phyloP scores from a whole-genome alignment of 1,284 basidiomycete genomes.

The Malassezia obtusa region DNA sequence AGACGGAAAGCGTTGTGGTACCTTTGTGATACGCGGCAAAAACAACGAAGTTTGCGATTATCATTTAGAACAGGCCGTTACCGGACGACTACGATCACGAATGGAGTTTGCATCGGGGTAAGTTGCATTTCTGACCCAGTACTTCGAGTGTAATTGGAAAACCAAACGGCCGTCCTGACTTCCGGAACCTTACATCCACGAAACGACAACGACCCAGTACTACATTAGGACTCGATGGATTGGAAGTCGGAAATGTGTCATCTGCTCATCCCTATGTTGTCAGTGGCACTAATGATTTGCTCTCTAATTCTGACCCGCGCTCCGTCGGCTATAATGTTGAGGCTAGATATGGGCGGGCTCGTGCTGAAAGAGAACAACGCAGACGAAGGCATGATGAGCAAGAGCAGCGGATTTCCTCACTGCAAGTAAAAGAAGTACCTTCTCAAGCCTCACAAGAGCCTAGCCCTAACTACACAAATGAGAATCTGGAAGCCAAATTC shows the following conservation, averaged over 20 bases:
- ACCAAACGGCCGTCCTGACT: not conserved
- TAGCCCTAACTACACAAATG: too few species aligned
- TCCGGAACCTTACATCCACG: not conserved
- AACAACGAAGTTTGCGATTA: slow-evolving; percentile 9
- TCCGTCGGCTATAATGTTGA: slow-evolving; percentile 3
- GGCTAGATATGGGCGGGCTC: slow-evolving; percentile 1
- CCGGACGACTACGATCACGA: slow-evolving; percentile 3
- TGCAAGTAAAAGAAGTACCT: too few species aligned
- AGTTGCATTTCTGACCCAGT: not conserved
- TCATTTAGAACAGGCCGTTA: slow-evolving; percentile 10
- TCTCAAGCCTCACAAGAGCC: too few species aligned
- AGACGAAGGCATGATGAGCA: slow-evolving; percentile 3
- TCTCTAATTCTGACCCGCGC: not conserved
- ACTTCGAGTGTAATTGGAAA: not conserved
- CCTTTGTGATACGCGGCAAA: slow-evolving; percentile 49
- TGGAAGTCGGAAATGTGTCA: not conserved
- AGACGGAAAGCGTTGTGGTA: slow-evolving; percentile 69
- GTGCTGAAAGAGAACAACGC: slow-evolving; percentile 6
- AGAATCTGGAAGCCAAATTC: slow-evolving; percentile 1
- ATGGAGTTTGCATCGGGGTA: slow-evolving; percentile 15
- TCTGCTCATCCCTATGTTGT: not conserved
- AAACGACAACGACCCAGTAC: not conserved
- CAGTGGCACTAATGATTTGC: too few species aligned
- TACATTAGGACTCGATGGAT: not conserved
- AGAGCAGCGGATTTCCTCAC: not conserved